Evolutionary conservation across 305 asterid species (phyloP).

Genomic region (Caryopteris hybrid): DNA sequence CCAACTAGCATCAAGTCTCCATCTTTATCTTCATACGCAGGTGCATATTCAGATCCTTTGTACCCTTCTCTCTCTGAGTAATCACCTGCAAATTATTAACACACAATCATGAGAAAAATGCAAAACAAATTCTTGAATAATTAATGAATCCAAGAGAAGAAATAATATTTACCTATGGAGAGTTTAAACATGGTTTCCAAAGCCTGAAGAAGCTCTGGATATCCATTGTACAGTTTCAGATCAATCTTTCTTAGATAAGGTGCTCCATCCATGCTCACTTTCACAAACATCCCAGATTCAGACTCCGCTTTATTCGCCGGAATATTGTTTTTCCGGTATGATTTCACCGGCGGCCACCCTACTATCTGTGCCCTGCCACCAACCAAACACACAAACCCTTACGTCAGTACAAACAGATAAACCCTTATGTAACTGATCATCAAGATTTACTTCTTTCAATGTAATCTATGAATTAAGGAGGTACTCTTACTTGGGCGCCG

Average conservation of each 20-base stretch:
- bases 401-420: background rate
- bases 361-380: constrained; percentile 52
- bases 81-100: constrained; percentile 30
- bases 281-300: constrained; percentile 48
- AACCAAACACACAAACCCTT: background rate
- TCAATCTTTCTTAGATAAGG: constrained; percentile 67
- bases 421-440: too few relatives aligned
- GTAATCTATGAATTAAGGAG: too few relatives aligned
- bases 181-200: constrained; percentile 67
- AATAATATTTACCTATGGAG: constrained; percentile 35
- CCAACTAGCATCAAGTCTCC: constrained; percentile 78
- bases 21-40: constrained; percentile 75
- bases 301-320: constrained; percentile 29
- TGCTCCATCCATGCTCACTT: constrained; percentile 75
- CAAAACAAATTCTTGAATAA: background rate
- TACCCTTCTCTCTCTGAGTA: constrained; percentile 74
- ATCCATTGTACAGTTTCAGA: constrained; percentile 43
- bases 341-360: constrained; percentile 78
- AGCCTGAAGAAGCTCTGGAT: constrained; percentile 39
- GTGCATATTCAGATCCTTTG: constrained; percentile 67
- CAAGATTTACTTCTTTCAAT: too few relatives aligned
- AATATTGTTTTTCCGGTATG: constrained; percentile 49
- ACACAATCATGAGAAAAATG: background rate
- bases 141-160: background rate
- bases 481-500: constrained; percentile 90